Conservation (phyloP, 805 yeast species). For the Monosporozyma aquatica region DNA sequence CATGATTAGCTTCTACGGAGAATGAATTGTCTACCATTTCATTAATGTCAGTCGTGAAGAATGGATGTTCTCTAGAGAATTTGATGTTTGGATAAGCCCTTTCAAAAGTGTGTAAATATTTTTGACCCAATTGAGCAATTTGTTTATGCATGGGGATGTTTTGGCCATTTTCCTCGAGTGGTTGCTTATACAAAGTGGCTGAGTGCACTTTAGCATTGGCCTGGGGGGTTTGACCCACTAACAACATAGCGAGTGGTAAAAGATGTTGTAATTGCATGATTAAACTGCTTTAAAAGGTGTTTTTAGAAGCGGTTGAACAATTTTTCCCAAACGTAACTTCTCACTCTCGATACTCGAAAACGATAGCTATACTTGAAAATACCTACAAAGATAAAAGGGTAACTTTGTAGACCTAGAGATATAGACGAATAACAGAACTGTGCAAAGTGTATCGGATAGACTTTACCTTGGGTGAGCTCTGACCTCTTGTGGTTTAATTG, state of each 20-base stretch:
- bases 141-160: constrained; percentile 45
- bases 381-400: too few relatives aligned
- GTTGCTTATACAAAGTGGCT: constrained; percentile 50
- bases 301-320: too few relatives aligned
- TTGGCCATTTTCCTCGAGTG: constrained; percentile 34
- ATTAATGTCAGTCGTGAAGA: constrained; percentile 7
- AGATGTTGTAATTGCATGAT: constrained; percentile 19
- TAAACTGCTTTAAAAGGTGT: too few relatives aligned
- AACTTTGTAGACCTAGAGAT: too few relatives aligned
- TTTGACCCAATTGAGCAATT: constrained; percentile 48
- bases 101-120: constrained; percentile 46
- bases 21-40: constrained; percentile 13
- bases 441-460: too few relatives aligned
- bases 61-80: constrained; percentile 20
- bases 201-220: constrained; percentile 45
- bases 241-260: constrained; percentile 24
- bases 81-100: constrained; percentile 36
- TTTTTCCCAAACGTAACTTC: too few relatives aligned
- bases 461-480: too few relatives aligned
- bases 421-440: too few relatives aligned
- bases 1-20: constrained; percentile 38
- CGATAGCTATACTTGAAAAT: too few relatives aligned
- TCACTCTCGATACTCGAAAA: too few relatives aligned
- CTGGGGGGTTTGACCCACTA: constrained; percentile 16
- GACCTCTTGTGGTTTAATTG: too few relatives aligned